Conservation (phyloP, 2,329 filamentous ascomycete genomes). For the Trichoderma lentiforme region DNA sequence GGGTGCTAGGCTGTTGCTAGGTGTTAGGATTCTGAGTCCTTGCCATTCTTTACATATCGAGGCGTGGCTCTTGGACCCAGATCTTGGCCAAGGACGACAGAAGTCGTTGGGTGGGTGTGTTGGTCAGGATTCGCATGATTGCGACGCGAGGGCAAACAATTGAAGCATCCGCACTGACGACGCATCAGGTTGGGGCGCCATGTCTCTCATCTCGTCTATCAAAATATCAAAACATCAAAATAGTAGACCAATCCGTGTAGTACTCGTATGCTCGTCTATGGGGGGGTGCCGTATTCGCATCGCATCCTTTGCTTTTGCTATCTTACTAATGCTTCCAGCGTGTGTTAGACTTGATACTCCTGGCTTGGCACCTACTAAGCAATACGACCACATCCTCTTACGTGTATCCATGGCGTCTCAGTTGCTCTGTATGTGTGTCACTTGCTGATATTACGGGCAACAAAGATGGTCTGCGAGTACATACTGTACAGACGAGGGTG, state of each 20-base stretch:
- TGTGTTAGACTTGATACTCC: neutral
- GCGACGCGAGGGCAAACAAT: neutral
- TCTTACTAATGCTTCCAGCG: neutral
- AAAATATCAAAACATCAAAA: neutral
- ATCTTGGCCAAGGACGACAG: too few relatives aligned
- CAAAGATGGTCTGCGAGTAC: neutral
- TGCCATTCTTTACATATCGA: too few relatives aligned
- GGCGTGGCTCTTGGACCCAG: too few relatives aligned
- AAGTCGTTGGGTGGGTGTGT: neutral
- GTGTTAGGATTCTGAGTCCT: too few relatives aligned
- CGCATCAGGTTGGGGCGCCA: neutral
- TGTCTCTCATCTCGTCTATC: neutral
- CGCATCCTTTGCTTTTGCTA: neutral
- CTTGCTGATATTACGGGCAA: neutral
- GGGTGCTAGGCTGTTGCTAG: too few relatives aligned
- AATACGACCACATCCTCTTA: neutral
- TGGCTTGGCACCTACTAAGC: neutral
- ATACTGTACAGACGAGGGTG: neutral
- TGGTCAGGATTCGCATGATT: neutral
- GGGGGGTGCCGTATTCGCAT: neutral
- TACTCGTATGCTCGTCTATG: neutral
- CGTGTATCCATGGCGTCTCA: neutral
- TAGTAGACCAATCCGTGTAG: neutral
- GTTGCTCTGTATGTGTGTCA: neutral
- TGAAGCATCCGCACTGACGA: neutral